phyloP scores from a whole-genome alignment of 2,329 filamentous ascomycete genomes.

The Trichoderma koningiopsis region DNA sequence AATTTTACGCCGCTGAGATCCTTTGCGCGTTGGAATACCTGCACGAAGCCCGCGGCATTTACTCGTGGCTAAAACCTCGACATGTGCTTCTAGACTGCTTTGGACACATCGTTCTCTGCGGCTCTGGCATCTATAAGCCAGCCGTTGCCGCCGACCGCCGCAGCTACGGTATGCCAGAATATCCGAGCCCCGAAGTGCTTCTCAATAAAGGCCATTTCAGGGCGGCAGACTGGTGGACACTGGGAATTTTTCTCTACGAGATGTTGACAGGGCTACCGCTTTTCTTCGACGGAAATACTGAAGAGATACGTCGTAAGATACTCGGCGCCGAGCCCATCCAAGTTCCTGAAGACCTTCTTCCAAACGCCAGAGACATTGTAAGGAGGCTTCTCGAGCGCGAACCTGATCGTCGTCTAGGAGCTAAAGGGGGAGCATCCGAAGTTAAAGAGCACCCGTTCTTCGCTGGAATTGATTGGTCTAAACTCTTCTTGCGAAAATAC shows the following conservation, averaged over 20 bases:
- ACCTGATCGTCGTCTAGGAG: neutral
- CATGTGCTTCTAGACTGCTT: conserved; percentile 89
- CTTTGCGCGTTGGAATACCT: conserved; percentile 85
- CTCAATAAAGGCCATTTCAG: conserved; percentile 87
- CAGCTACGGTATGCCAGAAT: conserved; percentile 74
- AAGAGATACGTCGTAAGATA: conserved; percentile 3
- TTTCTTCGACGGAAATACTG: conserved; percentile 67
- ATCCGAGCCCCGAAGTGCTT: conserved; percentile 81
- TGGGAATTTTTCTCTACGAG: conserved; percentile 86
- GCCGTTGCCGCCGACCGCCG: conserved; percentile 90
- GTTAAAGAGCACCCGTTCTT: conserved; percentile 20
- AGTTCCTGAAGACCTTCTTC: neutral
- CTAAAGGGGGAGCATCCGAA: neutral
- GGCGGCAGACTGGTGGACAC: conserved; percentile 90
- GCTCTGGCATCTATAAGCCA: conserved; percentile 86
- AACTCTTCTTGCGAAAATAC: conserved; percentile 1
- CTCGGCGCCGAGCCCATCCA: neutral
- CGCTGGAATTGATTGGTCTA: conserved; percentile 18
- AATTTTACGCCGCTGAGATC: conserved; percentile 90
- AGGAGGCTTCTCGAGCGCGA: conserved; percentile 1
- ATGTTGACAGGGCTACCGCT: conserved; percentile 89
- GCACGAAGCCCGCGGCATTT: conserved; percentile 90
- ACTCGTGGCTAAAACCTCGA: conserved; percentile 65
- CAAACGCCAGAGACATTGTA: neutral
- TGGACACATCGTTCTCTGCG: conserved; percentile 85